Evolutionary conservation across 768 basidiomycete genomes (phyloP), one percentile per base, ranked within the genome.

Genomic region (Collybia nuda): DNA sequence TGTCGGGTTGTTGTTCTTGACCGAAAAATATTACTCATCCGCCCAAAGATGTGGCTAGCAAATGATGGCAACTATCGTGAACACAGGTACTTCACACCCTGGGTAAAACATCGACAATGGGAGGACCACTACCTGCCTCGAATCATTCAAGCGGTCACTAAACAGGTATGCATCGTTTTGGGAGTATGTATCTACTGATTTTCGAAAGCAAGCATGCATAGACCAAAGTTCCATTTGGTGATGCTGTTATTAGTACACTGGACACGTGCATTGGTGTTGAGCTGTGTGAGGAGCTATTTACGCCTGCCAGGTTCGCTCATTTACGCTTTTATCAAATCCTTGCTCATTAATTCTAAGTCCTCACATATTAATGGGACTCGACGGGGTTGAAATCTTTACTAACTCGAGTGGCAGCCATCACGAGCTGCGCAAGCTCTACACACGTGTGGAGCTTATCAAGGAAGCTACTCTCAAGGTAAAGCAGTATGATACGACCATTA

Each of bases 11-110:
- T 98, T 64, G 82, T 95, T 38, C 81, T 93, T 62, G 78, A 94
- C 69, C 78, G 83, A 48, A 81, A 91, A 70, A 94, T 99, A 52
- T 70, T 98, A 1, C 83, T 98, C 55, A 98, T 99, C 56, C 85
- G 97, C 19, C 97, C 97, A 0, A 99, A 98, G 74, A 95, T 99
- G 95, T 99, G 97, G 97, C 77, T 99, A 40, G 97, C 97, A 1
- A 98, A 98, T 63, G 93, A 97, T 60, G 97, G 97, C 3, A 98
- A 98, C 63, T 99, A 99, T 67, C 88, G 97, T 22, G 85, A 87
- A 65, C 72, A 88, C 60, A 73, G 89, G 12, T 91, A 93, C 66
- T 99, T 99, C 61, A 93, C 96, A 2, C 94, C 97, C 0, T 99
- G 97, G 96, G 71, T 74, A 62, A 96, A 94, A 64, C 90, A 90